Evolutionary conservation across 495 filamentous ascomycete genomes (phyloP).

Genomic region (Talaromyces wortmannii): DNA sequence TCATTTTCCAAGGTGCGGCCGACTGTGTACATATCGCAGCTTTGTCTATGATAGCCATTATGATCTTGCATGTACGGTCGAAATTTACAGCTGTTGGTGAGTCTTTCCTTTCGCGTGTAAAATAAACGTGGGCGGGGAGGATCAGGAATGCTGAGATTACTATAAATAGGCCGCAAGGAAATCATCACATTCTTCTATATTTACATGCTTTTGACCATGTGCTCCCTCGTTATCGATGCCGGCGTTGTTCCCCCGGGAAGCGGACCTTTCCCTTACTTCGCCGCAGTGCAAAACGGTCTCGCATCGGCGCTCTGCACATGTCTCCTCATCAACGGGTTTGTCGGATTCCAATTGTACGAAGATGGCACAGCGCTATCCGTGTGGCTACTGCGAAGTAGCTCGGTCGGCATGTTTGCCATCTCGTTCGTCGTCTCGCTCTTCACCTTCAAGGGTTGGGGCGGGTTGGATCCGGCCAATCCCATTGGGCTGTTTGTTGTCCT

Average conservation of each 20-base stretch:
- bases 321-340: conserved; percentile 94
- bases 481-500: conserved; percentile 86
- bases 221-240: conserved; percentile 86
- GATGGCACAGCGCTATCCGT: conserved; percentile 94
- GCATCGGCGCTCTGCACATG: conserved; percentile 83
- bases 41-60: conserved; percentile 86
- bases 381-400: conserved; percentile 80
- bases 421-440: conserved; percentile 80
- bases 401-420: conserved; percentile 76
- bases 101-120: conserved; percentile 23
- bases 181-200: conserved; percentile 97
- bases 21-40: conserved; percentile 91
- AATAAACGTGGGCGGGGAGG: too few relatives aligned
- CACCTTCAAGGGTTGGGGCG: conserved; percentile 90
- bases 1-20: conserved; percentile 92
- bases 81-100: conserved; percentile 98
- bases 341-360: conserved; percentile 97
- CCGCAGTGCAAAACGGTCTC: conserved; percentile 82
- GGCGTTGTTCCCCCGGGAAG: conserved; percentile 84
- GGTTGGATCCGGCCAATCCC: conserved; percentile 77
- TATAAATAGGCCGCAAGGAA: conserved; percentile 79
- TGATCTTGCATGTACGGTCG: conserved; percentile 92
- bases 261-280: conserved; percentile 81
- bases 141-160: neutral
- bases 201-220: conserved; percentile 83